phyloP scores from a whole-genome alignment of 768 basidiomycete species.

The Tulasnella sp. region DNA sequence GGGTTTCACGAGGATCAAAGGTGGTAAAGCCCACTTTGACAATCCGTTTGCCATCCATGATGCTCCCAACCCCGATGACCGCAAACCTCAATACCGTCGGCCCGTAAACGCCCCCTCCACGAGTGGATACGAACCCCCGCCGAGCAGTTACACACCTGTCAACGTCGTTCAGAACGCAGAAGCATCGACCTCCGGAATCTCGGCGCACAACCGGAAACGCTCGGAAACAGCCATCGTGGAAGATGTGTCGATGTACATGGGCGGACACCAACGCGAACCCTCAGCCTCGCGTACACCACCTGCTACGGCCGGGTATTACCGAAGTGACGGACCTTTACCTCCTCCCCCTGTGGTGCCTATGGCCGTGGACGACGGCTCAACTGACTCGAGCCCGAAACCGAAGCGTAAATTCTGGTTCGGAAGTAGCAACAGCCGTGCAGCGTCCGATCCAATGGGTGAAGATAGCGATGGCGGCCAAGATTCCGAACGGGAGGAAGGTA shows the following conservation, averaged over 20 bases:
- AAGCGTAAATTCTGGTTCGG: conserved; percentile 10
- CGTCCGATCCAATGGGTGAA: neutral
- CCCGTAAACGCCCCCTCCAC: conserved; percentile 20
- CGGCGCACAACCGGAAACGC: conserved; percentile 50
- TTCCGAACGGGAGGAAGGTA: neutral
- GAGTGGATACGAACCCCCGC: conserved; percentile 47
- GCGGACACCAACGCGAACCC: neutral
- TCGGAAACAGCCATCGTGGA: conserved; percentile 83
- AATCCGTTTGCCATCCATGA: conserved; percentile 69
- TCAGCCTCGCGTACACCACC: neutral
- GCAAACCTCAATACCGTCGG: conserved; percentile 20
- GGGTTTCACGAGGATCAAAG: conserved; percentile 78
- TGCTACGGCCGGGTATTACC: neutral
- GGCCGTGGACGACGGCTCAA: neutral
- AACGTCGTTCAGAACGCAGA: neutral
- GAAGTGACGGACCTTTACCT: conserved; percentile 5
- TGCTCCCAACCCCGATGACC: conserved; percentile 54
- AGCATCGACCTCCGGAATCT: neutral
- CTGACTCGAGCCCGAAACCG: conserved; percentile 1
- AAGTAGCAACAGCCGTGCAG: neutral
- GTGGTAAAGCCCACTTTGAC: conserved; percentile 76
- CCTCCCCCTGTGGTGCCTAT: conserved; percentile 5
- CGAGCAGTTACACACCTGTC: conserved; percentile 25
- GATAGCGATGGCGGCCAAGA: conserved; percentile 5
- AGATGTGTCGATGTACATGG: conserved; percentile 31